phyloP scores from a whole-genome alignment of 2,329 filamentous ascomycete species.

The Taxawa tesnikishii region DNA sequence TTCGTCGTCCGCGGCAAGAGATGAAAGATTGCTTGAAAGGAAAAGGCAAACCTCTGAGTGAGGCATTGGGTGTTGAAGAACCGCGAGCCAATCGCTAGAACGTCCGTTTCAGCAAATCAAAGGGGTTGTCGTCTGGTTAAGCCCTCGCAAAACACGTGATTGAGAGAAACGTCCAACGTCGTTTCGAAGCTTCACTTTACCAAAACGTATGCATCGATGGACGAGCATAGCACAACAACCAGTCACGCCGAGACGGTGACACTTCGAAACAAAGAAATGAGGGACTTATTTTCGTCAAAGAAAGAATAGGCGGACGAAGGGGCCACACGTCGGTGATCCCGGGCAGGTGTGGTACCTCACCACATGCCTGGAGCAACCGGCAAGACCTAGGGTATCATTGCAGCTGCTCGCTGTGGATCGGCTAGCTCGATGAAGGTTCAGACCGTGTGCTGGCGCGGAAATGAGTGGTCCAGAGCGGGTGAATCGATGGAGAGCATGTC shows the following conservation, averaged over 20 bases:
- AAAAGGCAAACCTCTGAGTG: too few relatives aligned
- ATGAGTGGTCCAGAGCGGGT: constrained; percentile 4
- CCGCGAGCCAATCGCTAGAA: too few relatives aligned
- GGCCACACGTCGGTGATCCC: constrained; percentile 28
- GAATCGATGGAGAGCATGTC: neutral
- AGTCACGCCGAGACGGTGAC: constrained; percentile 4
- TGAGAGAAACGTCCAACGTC: too few relatives aligned
- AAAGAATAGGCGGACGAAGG: constrained; percentile 29
- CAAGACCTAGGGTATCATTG: constrained; percentile 1
- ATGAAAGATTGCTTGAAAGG: too few relatives aligned
- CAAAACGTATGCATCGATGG: too few relatives aligned
- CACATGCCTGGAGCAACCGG: constrained; percentile 3
- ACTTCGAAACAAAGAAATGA: constrained; percentile 18
- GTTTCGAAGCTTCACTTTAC: too few relatives aligned
- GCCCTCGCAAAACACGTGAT: constrained; percentile 7
- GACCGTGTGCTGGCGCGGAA: constrained; percentile 1
- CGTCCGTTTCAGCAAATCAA: too few relatives aligned
- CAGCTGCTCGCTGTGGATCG: constrained; percentile 1
- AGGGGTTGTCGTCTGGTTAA: neutral
- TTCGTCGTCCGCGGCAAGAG: too few relatives aligned
- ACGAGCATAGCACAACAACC: constrained; percentile 3
- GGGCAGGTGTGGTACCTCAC: constrained; percentile 4
- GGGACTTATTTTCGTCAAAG: constrained; percentile 25
- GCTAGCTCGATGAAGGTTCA: constrained; percentile 2
- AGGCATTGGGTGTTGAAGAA: too few relatives aligned